Conservation (phyloP, 148 eudicot genomes). For the Diospyros kaki region DNA sequence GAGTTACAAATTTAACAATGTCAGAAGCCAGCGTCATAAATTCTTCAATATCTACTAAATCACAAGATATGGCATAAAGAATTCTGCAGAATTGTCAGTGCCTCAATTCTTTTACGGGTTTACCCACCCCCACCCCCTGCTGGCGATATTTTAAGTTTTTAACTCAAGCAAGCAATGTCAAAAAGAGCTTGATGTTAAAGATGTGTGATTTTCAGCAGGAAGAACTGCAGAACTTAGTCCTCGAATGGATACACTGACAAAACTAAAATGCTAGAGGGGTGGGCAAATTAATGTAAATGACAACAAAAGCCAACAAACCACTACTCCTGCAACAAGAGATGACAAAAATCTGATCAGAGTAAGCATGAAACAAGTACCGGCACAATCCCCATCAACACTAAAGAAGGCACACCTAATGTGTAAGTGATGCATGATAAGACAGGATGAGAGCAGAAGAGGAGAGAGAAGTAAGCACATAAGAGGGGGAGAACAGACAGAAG, state of each 20-base stretch:
- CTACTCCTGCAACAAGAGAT: background rate
- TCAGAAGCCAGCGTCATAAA: background rate
- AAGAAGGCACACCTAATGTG: background rate
- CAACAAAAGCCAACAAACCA: background rate
- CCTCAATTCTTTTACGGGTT: too few species aligned
- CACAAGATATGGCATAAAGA: background rate
- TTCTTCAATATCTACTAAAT: background rate
- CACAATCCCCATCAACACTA: background rate
- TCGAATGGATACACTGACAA: background rate
- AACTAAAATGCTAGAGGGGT: background rate
- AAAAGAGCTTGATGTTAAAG: background rate
- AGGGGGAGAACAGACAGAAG: too few species aligned
- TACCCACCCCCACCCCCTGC: too few species aligned
- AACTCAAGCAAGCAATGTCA: background rate
- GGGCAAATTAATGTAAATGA: background rate
- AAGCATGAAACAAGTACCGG: background rate
- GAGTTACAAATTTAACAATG: slow-evolving; percentile 14
- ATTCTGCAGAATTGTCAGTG: background rate
- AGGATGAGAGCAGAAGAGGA: too few species aligned
- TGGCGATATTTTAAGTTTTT: background rate
- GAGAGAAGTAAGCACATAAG: too few species aligned
- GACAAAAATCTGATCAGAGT: background rate
- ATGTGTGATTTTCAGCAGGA: too few species aligned
- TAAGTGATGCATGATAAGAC: too few species aligned
- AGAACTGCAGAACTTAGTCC: background rate